Evolutionary conservation across 371 early-diverging fungal genomes (phyloP), one percentile per base, ranked within the genome.

Genomic region (Lichtheimia corymbifera): DNA sequence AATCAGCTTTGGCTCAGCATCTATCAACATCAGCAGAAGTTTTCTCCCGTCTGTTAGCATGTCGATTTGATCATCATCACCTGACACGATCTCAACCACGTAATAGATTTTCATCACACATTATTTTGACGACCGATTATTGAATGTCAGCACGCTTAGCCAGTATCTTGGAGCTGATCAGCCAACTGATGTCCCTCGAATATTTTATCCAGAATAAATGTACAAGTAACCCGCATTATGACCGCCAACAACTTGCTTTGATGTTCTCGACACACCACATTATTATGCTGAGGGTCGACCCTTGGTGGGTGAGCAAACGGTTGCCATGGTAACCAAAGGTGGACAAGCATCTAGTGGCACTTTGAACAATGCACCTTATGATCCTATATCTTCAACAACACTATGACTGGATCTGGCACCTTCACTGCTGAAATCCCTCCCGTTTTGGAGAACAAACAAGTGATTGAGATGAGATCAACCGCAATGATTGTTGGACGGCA

Each of bases 121-220:
- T 62, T 4, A 41, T 62, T 11, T n/a, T n/a, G 30, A 55, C 14
- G 11, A 24, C 1, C 7, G 22, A 18, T 41, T 41, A 17, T 17
- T 30, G 20, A 50, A 28, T 20, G 55, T 44, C 28, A 27, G 30
- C n/a, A 57, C 61, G 0, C 15, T 53, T 5, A 22, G 41, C 28
- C 27, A 57, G n/a, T 28, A 52, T 41, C 55, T 42, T 43, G 12
- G 12, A 30, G 56, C 4, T 53, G 47, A 20, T 47, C 56, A 17
- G 43, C 61, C 27, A 6, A 41, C 24, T 5, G 30, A 30, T 30
- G 30, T 28, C 18, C 70, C 73, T 3, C 28, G 27, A 5, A 55
- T 65, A 11, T 58, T 65, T 28, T 73, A 60, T 50, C 49, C 73
- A 11, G 63, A 50, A 9, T 67, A 63, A 17, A 73, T 73, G 70